Evolutionary conservation across 2,329 filamentous ascomycete genomes (phyloP), one percentile per base, ranked within the genome.

Genomic region (Aspergillus bombycis): DNA sequence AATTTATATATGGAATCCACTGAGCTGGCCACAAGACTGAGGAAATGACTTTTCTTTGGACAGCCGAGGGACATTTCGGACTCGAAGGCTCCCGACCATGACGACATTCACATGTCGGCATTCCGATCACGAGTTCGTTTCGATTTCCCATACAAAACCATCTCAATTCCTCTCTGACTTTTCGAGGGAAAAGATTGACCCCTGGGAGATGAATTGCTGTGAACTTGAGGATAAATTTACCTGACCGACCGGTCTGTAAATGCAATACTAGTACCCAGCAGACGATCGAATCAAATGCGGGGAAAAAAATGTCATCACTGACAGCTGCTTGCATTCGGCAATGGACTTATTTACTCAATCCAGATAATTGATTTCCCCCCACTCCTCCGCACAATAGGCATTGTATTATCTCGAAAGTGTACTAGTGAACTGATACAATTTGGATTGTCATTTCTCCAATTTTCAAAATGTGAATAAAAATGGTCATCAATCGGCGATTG

Each of bases 101-200:
- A 56, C 41, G 59, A 61, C 57, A 59, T 56, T 55, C 52, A 60
- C 46, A 60, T 60, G 52, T 36, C 34, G 55, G 28, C 56, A 50
- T 41, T 50, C n/a, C 52, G 19, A 54, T 54, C 52, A 34, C 52
- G 21, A 54, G 28, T 23, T 26, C 19, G 34, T 53, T 21, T 16
- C 12, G 1, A 28, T 28, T 28, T 19, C 16, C 26, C 2, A 12
- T n/a, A 41, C 7, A 41, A 41, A 41, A n/a, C 38, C 3, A 41
- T 41, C 19, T n/a, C 38, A 41, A 41, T 19, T n/a, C 38, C 2
- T 41, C 38, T 10, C 8, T 3, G 38, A 36, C n/a, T 34, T n/a
- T 3, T n/a, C 6, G n/a, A 54, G 52, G 52, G 23, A 54, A 54
- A 36, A 14, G 19, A 54, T 54, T 54, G 52, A 36, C 28, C 52